Conservation (phyloP, 2,329 filamentous ascomycete species). For the Colletotrichum lupini region DNA sequence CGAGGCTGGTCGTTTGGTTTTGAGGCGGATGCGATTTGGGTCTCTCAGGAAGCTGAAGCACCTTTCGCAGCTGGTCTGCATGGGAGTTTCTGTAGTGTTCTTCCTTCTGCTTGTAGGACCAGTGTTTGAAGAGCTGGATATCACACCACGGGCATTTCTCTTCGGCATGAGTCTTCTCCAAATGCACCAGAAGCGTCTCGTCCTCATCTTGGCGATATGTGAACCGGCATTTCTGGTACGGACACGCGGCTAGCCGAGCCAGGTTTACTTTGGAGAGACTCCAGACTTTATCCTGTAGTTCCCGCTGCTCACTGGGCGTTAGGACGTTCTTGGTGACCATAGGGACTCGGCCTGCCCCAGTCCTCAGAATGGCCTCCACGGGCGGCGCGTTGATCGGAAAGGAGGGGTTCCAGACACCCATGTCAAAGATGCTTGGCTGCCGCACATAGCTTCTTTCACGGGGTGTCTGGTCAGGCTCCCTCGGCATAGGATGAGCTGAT, state of each 20-base stretch:
- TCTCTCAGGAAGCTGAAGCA: neutral
- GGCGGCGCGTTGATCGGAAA: constrained; percentile 49
- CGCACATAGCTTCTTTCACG: constrained; percentile 41
- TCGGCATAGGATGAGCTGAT: neutral
- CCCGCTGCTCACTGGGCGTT: constrained; percentile 53
- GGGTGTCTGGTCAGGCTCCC: neutral
- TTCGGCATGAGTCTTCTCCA: constrained; percentile 46
- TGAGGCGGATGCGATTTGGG: neutral
- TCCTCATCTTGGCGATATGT: constrained; percentile 45
- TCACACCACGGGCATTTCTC: constrained; percentile 51
- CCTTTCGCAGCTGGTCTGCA: constrained; percentile 33
- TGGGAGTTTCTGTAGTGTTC: constrained; percentile 47
- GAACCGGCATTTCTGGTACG: constrained; percentile 49
- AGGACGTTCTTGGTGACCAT: constrained; percentile 50
- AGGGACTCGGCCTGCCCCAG: constrained; percentile 46
- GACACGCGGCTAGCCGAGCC: constrained; percentile 50
- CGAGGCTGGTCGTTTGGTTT: neutral
- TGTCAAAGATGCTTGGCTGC: constrained; percentile 43
- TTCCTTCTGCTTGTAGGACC: constrained; percentile 39
- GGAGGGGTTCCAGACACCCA: constrained; percentile 41
- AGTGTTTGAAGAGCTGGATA: constrained; percentile 44
- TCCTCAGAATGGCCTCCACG: constrained; percentile 50
- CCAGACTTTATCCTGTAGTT: constrained; percentile 49
- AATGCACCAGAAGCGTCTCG: constrained; percentile 47
- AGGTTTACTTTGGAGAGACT: constrained; percentile 47